Evolutionary conservation across 495 filamentous ascomycete species (phyloP).

Genomic region (Jackrogersella multiformis): DNA sequence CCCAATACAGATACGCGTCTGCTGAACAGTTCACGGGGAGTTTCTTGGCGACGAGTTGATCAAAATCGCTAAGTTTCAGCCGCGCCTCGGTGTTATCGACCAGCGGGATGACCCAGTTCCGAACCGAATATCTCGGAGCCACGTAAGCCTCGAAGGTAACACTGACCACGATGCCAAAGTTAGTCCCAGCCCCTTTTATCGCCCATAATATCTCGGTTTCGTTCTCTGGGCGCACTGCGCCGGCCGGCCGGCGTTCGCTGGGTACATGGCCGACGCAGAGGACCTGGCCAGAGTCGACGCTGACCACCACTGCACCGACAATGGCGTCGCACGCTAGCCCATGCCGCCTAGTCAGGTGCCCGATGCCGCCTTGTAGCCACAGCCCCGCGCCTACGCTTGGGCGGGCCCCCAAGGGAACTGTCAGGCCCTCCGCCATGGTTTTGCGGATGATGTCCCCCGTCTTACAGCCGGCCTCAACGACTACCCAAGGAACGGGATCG

Average conservation of each 20-base stretch:
- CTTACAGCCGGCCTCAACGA: conserved; percentile 65
- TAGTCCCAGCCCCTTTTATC: conserved; percentile 68
- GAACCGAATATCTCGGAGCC: conserved; percentile 56
- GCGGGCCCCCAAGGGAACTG: conserved; percentile 67
- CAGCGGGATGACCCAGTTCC: conserved; percentile 62
- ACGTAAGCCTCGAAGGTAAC: conserved; percentile 63
- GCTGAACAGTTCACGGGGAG: conserved; percentile 60
- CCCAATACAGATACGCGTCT: conserved; percentile 68
- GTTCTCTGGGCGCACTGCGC: conserved; percentile 57
- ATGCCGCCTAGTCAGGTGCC: conserved; percentile 64
- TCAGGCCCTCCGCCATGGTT: conserved; percentile 60
- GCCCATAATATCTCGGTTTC: conserved; percentile 68
- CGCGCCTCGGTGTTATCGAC: conserved; percentile 51
- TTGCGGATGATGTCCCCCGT: conserved; percentile 65
- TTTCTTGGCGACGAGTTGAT: conserved; percentile 52
- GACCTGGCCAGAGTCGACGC: conserved; percentile 59
- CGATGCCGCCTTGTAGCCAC: conserved; percentile 73
- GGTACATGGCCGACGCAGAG: conserved; percentile 64
- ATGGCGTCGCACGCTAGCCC: conserved; percentile 70
- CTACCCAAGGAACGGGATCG: neutral
- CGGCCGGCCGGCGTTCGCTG: conserved; percentile 56
- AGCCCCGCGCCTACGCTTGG: conserved; percentile 70
- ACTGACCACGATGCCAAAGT: conserved; percentile 70
- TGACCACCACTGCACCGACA: conserved; percentile 67
- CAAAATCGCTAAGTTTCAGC: conserved; percentile 55